Base-by-base conservation (phyloP, 805 yeast species). In the Monosporozyma unispora region DNA sequence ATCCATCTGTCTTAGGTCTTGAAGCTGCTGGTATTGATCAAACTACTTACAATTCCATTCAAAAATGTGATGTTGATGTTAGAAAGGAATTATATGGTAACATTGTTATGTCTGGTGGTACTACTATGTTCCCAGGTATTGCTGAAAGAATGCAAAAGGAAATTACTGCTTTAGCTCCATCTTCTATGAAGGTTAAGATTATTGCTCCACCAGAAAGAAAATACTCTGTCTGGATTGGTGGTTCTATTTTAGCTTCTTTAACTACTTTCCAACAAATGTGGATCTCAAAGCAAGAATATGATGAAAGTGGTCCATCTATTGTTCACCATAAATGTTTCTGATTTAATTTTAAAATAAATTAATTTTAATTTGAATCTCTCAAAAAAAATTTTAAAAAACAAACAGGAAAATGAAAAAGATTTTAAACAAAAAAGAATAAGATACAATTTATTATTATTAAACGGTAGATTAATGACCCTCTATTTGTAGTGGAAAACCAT, bases 141-240 rank as follows among this genome's bases (percentile, higher is more conserved):
- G 97, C 97, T 75, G 98, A 93, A 82, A 91, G 99, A 82, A 88
- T 93, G 96, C 98, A 91, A 82, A 91, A 91, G 87, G 99, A 93
- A 80, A 89, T 93, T 70, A 88, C 97, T 65, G 96, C 97, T 66
- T 84, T 93, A 79, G 99, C 99, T 71, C 98, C 98, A 76, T 87
- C 97, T 63, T 88, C 97, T 55, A 93, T 93, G 97, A 93, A 93
- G 89, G 96, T 93, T 70, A 93, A 93, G 86, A 90, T 93, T 72
- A 86, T 86, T 72, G 99, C 99, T 72, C 96, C 98, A 63, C 98
- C 98, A 62, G 99, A 93, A 78, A 85, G 99, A 78, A 93, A 93
- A 78, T 93, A 87, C 86, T 87, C 96, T 68, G 96, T 90, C 78
- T 93, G 99, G 99, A 93, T 93, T 61, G 99, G 99, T 82, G 99